Evolutionary conservation across 2,329 filamentous ascomycete genomes (phyloP).

Genomic region (Monosporascus sp.): DNA sequence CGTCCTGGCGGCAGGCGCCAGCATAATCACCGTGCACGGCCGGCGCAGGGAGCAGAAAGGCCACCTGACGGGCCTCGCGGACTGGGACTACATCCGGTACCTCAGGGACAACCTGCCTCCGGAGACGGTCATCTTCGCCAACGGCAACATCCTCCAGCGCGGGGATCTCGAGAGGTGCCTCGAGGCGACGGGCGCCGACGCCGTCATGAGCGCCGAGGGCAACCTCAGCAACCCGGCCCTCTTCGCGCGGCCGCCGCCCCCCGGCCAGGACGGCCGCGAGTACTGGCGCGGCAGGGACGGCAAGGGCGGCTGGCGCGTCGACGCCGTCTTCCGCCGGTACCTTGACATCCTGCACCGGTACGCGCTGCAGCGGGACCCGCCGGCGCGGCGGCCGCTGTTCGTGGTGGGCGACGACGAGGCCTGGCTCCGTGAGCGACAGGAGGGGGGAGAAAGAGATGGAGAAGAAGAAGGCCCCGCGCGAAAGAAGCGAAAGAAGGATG

Average conservation of each 20-base stretch:
- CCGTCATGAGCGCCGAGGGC: constrained; percentile 92
- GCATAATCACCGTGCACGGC: constrained; percentile 89
- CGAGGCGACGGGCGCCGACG: constrained; percentile 80
- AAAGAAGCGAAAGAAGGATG: constrained; percentile 36
- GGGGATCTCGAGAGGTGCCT: constrained; percentile 75
- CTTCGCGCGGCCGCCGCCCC: constrained; percentile 64
- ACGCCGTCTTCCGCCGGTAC: constrained; percentile 82
- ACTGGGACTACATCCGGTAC: constrained; percentile 82
- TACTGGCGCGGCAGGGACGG: constrained; percentile 82
- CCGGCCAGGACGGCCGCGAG: constrained; percentile 64
- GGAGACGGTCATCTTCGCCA: constrained; percentile 93
- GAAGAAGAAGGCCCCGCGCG: constrained; percentile 35
- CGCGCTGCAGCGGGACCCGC: constrained; percentile 61
- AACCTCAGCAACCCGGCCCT: constrained; percentile 89
- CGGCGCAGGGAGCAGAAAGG: constrained; percentile 88
- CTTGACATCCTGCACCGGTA: constrained; percentile 83
- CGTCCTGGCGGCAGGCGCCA: constrained; percentile 81
- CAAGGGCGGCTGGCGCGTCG: constrained; percentile 79
- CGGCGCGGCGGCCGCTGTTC: constrained; percentile 67
- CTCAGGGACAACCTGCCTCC: constrained; percentile 75
- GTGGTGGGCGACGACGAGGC: constrained; percentile 52
- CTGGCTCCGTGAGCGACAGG: constrained; percentile 36
- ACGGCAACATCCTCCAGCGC: constrained; percentile 84
- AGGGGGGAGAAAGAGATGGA: constrained; percentile 19
- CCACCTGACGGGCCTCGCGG: constrained; percentile 86